A percentile compares a stretch with the other conserved stretches of the same genome.
Evolutionary conservation across 805 yeast species (phyloP).

Genomic region (Candida schatavii): DNA sequence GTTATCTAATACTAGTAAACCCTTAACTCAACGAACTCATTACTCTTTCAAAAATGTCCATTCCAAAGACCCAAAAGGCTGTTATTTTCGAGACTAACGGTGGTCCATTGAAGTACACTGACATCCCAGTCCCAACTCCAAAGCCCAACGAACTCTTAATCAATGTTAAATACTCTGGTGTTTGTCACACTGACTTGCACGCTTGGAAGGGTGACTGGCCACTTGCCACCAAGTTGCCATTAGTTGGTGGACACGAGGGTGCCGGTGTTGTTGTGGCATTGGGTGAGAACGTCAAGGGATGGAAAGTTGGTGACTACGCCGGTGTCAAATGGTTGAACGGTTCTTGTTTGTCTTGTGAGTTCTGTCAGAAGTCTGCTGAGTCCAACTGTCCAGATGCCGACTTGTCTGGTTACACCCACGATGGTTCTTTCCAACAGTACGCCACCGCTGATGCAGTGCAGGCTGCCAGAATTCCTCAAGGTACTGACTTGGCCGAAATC

Average conservation of each 20-base stretch:
- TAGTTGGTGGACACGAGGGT: conserved; percentile 49
- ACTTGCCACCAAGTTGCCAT: conserved; percentile 41
- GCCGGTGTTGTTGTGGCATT: conserved; percentile 46
- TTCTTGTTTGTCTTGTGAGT: conserved; percentile 42
- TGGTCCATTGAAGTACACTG: conserved; percentile 40
- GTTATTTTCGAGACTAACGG: conserved; percentile 41
- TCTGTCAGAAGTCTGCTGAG: conserved; percentile 43
- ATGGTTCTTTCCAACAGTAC: conserved; percentile 66
- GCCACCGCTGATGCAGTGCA: conserved; percentile 65
- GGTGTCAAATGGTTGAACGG: conserved; percentile 48
- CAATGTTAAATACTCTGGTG: conserved; percentile 45
- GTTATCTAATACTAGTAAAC: neutral
- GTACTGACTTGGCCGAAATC: conserved; percentile 51
- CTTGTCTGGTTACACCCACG: conserved; percentile 72
- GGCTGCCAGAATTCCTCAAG: conserved; percentile 57
- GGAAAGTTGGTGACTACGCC: conserved; percentile 43
- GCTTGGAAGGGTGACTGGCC: conserved; percentile 51
- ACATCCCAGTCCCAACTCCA: conserved; percentile 42
- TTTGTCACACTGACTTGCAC: conserved; percentile 46
- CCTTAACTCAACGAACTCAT: neutral
- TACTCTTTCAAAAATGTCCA: conserved; percentile 18
- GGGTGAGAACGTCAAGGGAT: conserved; percentile 40
- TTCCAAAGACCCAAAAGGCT: conserved; percentile 44
- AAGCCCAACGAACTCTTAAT: conserved; percentile 40
- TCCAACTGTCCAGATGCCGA: conserved; percentile 62